Conservation (phyloP, 2,329 filamentous ascomycete genomes). For the Xylariaceae sp. region DNA sequence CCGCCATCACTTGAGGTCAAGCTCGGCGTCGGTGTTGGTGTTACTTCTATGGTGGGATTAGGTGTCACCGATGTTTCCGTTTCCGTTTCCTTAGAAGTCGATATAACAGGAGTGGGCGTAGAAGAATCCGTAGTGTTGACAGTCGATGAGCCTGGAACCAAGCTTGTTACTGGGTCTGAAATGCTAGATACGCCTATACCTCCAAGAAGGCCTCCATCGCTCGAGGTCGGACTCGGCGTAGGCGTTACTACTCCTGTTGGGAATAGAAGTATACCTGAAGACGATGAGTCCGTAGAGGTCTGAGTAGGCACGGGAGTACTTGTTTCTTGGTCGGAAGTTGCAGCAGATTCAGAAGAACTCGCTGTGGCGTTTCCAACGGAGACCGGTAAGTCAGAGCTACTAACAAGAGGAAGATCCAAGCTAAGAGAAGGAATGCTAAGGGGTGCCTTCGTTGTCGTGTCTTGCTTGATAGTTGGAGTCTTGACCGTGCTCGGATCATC, state of each 20-base stretch:
- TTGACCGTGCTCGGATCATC: constrained; percentile 19
- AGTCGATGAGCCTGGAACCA: constrained; percentile 12
- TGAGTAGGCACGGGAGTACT: neutral
- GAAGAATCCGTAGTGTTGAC: constrained; percentile 11
- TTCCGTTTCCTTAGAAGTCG: constrained; percentile 7
- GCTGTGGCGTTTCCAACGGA: constrained; percentile 21
- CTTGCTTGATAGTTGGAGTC: constrained; percentile 15
- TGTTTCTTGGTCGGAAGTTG: constrained; percentile 4
- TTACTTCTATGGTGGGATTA: constrained; percentile 6
- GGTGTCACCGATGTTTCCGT: neutral
- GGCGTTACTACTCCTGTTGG: constrained; percentile 38
- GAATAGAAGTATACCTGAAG: constrained; percentile 37
- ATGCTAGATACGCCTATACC: too few relatives aligned
- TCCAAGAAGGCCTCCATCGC: constrained; percentile 32
- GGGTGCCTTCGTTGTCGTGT: constrained; percentile 21
- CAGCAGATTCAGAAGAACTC: neutral
- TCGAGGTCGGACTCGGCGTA: constrained; percentile 21
- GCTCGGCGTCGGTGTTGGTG: constrained; percentile 12
- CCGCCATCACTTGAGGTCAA: constrained; percentile 14
- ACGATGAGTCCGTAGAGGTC: constrained; percentile 1
- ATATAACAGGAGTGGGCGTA: constrained; percentile 3
- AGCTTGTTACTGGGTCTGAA: too few relatives aligned
- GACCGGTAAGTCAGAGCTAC: constrained; percentile 4
- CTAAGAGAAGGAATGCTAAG: constrained; percentile 30
- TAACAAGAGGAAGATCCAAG: constrained; percentile 19